Percentiles rank a stretch among this genome's conserved stretches.
phyloP scores from a whole-genome alignment of 768 basidiomycete genomes.

The Agrocybe pediades region DNA sequence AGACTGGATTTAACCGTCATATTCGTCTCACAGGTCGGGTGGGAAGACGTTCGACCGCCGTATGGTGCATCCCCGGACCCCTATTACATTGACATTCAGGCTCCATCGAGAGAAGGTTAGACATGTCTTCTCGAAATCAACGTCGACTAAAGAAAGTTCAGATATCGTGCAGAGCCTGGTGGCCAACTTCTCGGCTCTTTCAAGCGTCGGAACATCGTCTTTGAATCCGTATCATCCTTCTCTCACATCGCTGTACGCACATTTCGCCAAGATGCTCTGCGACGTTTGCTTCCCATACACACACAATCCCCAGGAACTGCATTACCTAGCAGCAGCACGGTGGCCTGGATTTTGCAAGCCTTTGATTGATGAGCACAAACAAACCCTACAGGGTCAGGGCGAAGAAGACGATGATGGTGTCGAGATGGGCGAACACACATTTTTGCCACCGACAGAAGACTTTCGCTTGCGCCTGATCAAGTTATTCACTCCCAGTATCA shows the following conservation, averaged over 20 bases:
- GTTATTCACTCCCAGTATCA: conserved; percentile 64
- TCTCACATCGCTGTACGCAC: conserved; percentile 60
- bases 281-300: conserved; percentile 66
- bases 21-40: conserved; percentile 63
- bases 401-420: conserved; percentile 15
- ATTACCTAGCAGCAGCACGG: conserved; percentile 74
- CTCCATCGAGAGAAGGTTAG: conserved; percentile 60
- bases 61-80: conserved; percentile 75
- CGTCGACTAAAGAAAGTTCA: conserved; percentile 8
- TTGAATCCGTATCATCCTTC: conserved; percentile 51
- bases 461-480: conserved; percentile 66
- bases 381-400: conserved; percentile 20
- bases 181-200: conserved; percentile 34
- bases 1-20: conserved; percentile 59
- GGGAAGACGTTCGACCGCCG: conserved; percentile 74
- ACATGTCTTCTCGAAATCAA: background rate
- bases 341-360: conserved; percentile 84
- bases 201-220: conserved; percentile 5
- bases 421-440: background rate
- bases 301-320: conserved; percentile 67
- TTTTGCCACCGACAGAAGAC: conserved; percentile 51
- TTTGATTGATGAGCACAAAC: conserved; percentile 50
- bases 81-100: conserved; percentile 59
- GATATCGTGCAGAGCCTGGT: conserved; percentile 38
- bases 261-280: conserved; percentile 61